Evolutionary conservation across 176 grass and related monocot species (phyloP), one percentile per base, ranked within the genome.

Genomic region (Oryza brachyantha): DNA sequence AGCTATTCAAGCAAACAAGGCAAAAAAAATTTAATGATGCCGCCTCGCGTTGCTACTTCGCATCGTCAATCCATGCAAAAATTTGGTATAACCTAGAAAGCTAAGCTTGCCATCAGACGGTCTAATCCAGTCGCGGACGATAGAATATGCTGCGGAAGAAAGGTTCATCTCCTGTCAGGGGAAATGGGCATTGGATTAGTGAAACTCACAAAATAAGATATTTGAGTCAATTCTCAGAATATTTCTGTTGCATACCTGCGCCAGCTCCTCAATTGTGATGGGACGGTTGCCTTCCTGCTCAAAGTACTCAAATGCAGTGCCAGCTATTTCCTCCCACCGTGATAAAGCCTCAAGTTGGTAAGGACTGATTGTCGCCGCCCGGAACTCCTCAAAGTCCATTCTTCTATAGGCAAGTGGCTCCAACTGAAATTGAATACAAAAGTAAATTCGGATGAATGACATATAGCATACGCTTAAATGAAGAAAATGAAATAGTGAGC

Each of bases 311-410:
- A 99, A 99, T 74, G 96, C 96, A 21, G 72, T 79, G 31, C 72
- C 89, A 21, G 96, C 90, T 9, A 99, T 96, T 80, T 99, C 90
- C 65, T 96, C 96, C 96, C 96, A 99, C 43, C 76, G 75, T 29
- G 86, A 46, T 70, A 89, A 85, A 55, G 96, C 92, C 75, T 99
- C 96, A 17, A 99, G 90, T 71, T 99, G 96, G 81, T 99, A 99
- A 70, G 92, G 92, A 71, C 89, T 96, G 66, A 96, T 93, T 75
- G 90, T 91, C 8, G 96, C 96, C 17, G 81, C 92, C 48, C 88
- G 40, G 70, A 99, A 99, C 79, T 99, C 96, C 48, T 95, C 96
- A 50, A 96, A 99, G 70, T 99, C 88, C 96, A 99, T 99, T 74
- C 81, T 91, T 81, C 90, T 88, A 78, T 99, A 93, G 7, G 92